Evolutionary conservation across 768 basidiomycete genomes (phyloP), one percentile per base, ranked within the genome.

Genomic region (Suillus paluster): DNA sequence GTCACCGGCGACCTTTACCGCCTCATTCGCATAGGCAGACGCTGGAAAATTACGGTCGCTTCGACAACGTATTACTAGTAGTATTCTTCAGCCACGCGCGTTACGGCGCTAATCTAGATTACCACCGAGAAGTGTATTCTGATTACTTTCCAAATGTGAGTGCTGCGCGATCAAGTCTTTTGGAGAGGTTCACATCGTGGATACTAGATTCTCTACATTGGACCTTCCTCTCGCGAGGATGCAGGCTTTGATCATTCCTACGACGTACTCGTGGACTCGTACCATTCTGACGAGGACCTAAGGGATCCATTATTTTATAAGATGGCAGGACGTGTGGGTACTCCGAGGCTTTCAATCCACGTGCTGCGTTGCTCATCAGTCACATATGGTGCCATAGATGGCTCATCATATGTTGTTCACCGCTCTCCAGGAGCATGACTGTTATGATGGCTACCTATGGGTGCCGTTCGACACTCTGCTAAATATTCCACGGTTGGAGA

Each of bases 361-460:
- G 21, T 36, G 17, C 23, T 5, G 52, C 14, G 57, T 11, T 49
- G 17, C 25, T 33, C 19, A 42, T 57, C 17, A 4, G 41, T 64
- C 38, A 69, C 42, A 23, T n/a, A n/a, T 38, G 41, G 41, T 2
- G 15, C 23, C 10, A 8, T 27, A 72, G 73, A 80, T 83, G 83
- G 83, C 82, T 7, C 82, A 84, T 58, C 83, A 84, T 62, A 84
- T 83, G 82, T 72, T 84, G 11, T 81, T 81, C 64, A 84, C 81
- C 4, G 81, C 77, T 38, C 57, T 84, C 59, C 71, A 71, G 48
- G 80, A 79, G 53, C 66, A 80, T 56, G 72, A 67, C 14, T 84
- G 83, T 65, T 84, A 84, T 65, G 73, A 80, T 34, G 83, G 83
- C 6, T 83, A 83, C 66, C 77, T 84, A 17, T 83, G 83, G 82